Evolutionary conservation across 768 basidiomycete genomes (phyloP), one percentile per base, ranked within the genome.

Genomic region (Hypholoma sublateritium): DNA sequence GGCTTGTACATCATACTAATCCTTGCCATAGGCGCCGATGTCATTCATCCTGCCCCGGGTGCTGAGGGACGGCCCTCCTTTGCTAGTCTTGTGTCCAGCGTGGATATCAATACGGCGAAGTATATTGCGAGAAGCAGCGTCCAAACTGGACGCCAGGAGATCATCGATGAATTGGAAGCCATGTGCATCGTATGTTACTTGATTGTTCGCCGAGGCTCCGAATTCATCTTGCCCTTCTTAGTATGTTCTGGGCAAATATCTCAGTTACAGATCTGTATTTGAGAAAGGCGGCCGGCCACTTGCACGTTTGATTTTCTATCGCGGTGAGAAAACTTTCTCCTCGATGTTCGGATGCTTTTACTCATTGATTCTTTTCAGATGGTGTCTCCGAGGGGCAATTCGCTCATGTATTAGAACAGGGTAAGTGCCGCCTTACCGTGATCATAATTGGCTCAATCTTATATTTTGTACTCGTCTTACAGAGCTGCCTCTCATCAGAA

Each of bases 41-140:
- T 90, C 17, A 89, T 90, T 44, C 91, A 93, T 62, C 91, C 92
- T 0, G 83, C 89, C 8, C 90, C 92, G 14, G 90, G 90, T 4
- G 81, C 89, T 0, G 83, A 81, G 6, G 89, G 85, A 14, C 81
- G 85, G 1, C 92, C 91, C 0, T 93, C 91, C 0, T 93, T 89
- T 66, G 86, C 91, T 0, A 78, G 87, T 4, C 74, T 94, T 0
- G 91, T 93, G 5, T 87, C 81, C 14, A 93, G 87, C 59, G 83
- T 93, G 11, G 92, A 94, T 65, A 78, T 78, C 0, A 80, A 83
- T 46, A 82, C 79, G 0, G 86, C 88, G 1, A 91, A 91, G 64
- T 94, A 92, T 57, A 69, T 78, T 25, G 73, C 77, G 0, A 82
- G 75, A 22, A 83, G 78, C 55, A 77, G 78, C 11, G 87, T 87